These are phyloP conservation scores for Russula emetica DNA, from an alignment of 768 basidiomycete genomes.

Conservation along the genomic window DNA sequence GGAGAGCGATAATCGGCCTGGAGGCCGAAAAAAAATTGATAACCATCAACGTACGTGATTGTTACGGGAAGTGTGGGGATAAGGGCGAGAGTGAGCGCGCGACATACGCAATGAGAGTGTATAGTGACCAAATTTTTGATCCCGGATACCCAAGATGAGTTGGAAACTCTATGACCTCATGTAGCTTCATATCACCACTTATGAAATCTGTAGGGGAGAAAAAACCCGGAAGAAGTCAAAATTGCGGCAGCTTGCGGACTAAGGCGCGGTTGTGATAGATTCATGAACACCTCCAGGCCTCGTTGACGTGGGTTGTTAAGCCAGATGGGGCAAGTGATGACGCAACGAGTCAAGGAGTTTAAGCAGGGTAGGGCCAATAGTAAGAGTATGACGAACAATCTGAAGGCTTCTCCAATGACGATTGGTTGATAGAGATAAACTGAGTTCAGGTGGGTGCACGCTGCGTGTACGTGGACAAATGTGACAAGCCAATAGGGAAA, in stretches of 20 bases:
- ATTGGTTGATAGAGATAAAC: conserved; percentile 19
- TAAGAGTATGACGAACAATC: conserved; percentile 11
- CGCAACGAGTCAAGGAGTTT: conserved; percentile 13
- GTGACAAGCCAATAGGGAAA: conserved; percentile 5
- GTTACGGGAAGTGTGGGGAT: neutral
- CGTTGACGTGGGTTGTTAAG: conserved; percentile 13
- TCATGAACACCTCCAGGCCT: conserved; percentile 18
- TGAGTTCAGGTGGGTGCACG: conserved; percentile 15
- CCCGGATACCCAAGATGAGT: conserved; percentile 14
- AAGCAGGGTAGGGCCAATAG: conserved; percentile 20
- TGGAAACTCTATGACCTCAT: conserved; percentile 21
- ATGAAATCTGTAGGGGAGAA: conserved; percentile 7
- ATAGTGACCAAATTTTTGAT: conserved; percentile 5
- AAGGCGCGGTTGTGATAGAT: conserved; percentile 4
- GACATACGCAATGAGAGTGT: conserved; percentile 9
- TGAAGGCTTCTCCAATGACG: conserved; percentile 8
- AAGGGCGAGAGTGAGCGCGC: conserved; percentile 1
- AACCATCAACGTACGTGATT: conserved; percentile 11
- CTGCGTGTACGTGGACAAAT: conserved; percentile 4
- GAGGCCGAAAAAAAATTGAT: neutral
- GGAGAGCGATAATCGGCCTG: conserved; percentile 11
- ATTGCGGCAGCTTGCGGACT: conserved; percentile 3
- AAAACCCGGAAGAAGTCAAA: conserved; percentile 17
- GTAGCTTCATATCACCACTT: conserved; percentile 2
- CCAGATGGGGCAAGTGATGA: conserved; percentile 22